Evolutionary conservation across 2,329 filamentous ascomycete genomes (phyloP), one percentile per base, ranked within the genome.

Genomic region (Trichoderma citrinoviride): DNA sequence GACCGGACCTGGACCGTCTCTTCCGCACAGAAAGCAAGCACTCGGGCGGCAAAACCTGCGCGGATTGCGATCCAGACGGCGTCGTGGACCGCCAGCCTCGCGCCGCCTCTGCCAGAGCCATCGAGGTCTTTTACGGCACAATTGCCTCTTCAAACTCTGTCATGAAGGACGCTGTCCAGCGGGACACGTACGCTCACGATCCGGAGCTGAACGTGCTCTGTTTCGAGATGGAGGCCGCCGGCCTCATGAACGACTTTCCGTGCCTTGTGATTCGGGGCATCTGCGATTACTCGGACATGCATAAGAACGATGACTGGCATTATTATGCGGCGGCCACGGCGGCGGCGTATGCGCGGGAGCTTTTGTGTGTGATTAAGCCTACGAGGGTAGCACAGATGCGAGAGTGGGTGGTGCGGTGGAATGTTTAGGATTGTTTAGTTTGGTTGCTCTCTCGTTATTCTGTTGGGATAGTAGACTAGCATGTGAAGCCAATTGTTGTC

Each of bases 201-300:
- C 12, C 27, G 2, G 5, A 19, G 23, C 0, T 6, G 8, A 19
- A 23, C 4, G 46, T 64, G 3, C 37, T 67, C 1, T 68, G 67
- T 12, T 66, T 63, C 29, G 66, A 68, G 33, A 67, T 64, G 60
- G 65, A 68, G 7, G 56, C 61, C 6, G 65, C 67, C 0, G 65
- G 67, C 0, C 23, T 67, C 2, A 67, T 66, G 63, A 63, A 64
- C 21, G 43, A 21, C 0, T 57, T 66, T 10, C 60, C 33, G 1
- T 68, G 60, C 15, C 23, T 68, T 14, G 60, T 64, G 21, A 68
- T 68, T 7, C 66, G 67, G 5, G 67, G 67, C 0, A 67, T 67
- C 12, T 61, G 65, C 7, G 55, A 68, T 7, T 68, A 68, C 29
- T 50, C 54, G 2, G 67, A 68, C 21, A 53, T 50, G 2, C 54